These are phyloP conservation scores for Thymus mandschuricus DNA, from an alignment of 257 asterid species.

Conservation along the genomic window DNA sequence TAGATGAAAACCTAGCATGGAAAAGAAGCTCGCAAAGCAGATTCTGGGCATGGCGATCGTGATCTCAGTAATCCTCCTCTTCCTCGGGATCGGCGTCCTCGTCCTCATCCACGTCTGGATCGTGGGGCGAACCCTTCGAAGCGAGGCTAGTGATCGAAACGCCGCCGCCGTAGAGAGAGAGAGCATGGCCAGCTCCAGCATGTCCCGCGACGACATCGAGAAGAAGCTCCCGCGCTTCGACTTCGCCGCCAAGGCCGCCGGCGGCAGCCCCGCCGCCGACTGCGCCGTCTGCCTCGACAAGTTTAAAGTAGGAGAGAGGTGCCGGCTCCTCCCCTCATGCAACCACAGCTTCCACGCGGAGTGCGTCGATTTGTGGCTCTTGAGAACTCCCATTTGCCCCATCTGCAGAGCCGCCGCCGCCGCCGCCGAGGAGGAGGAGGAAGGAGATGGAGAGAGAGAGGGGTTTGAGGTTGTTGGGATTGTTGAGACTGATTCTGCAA, in stretches of 20 bases:
- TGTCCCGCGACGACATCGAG: slow-evolving; percentile 76
- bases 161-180: slow-evolving; percentile 44
- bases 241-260: slow-evolving; percentile 50
- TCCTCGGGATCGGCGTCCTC: slow-evolving; percentile 49
- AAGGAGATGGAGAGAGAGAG: slow-evolving; percentile 34
- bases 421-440: not conserved
- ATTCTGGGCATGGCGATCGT: slow-evolving; percentile 50
- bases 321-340: slow-evolving; percentile 71
- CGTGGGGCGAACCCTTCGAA: slow-evolving; percentile 53
- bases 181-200: slow-evolving; percentile 53
- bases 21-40: slow-evolving; percentile 34
- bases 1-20: slow-evolving; percentile 29
- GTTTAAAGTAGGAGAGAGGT: slow-evolving; percentile 58
- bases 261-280: slow-evolving; percentile 46
- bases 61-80: slow-evolving; percentile 50
- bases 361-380: slow-evolving; percentile 76
- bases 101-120: slow-evolving; percentile 65
- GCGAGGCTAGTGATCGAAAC: not conserved
- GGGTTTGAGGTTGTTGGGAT: not conserved
- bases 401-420: slow-evolving; percentile 64
- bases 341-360: slow-evolving; percentile 71
- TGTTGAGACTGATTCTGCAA: not conserved
- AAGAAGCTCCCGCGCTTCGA: slow-evolving; percentile 79
- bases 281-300: slow-evolving; percentile 74
- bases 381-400: slow-evolving; percentile 60